These are phyloP conservation scores for Phytophthora europaea DNA, from an alignment of 352 stramenopile genomes.

Conservation along the genomic window DNA sequence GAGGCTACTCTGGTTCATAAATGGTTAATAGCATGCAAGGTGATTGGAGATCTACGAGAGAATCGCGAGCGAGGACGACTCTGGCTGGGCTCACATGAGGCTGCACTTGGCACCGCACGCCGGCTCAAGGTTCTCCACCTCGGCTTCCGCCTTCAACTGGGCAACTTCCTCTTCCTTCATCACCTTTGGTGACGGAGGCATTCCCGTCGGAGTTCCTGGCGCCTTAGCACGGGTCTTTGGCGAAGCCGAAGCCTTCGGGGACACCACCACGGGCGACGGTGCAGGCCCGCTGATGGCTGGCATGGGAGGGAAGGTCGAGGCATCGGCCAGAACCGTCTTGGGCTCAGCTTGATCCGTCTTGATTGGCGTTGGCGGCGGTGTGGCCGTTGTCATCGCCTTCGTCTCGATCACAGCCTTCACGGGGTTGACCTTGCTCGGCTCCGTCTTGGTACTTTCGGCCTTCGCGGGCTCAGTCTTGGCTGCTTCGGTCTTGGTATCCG, in stretches of 20 bases:
- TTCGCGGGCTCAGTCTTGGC: not conserved
- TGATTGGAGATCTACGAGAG: conserved; percentile 11
- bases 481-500: not conserved
- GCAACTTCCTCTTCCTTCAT: conserved; percentile 41
- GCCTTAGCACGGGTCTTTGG: conserved; percentile 11
- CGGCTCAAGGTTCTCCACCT: conserved; percentile 50
- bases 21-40: conserved; percentile 32
- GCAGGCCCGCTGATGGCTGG: conserved; percentile 28
- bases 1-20: conserved; percentile 26
- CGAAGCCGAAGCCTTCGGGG: conserved; percentile 21
- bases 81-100: conserved; percentile 58
- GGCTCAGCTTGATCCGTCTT: conserved; percentile 12
- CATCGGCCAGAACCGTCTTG: conserved; percentile 34
- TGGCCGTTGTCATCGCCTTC: conserved; percentile 2
- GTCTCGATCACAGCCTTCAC: not conserved
- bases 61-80: not conserved
- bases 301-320: conserved; percentile 35
- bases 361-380: conserved; percentile 4
- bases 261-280: conserved; percentile 21
- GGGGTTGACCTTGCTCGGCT: not conserved
- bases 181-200: conserved; percentile 25
- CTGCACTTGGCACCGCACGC: conserved; percentile 57
- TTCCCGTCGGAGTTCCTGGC: conserved; percentile 6
- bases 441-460: not conserved
- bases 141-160: conserved; percentile 40